Evolutionary conservation across 2,329 filamentous ascomycete genomes (phyloP), one percentile per base, ranked within the genome.

Genomic region (Neodidymelliopsis sp.): DNA sequence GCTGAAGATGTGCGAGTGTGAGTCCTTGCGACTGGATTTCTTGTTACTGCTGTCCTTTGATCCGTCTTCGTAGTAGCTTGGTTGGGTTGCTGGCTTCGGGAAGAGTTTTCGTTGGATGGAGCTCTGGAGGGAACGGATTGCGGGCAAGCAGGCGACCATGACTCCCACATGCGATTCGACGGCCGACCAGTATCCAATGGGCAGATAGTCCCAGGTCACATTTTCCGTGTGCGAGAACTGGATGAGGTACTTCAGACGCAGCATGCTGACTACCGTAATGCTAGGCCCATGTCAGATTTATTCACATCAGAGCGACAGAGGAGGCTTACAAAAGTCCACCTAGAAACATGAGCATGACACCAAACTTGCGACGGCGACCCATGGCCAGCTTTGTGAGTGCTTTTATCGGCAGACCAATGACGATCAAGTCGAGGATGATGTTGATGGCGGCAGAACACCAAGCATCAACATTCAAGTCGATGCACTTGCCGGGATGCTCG

Each of bases 201-300:
- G 53, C 0, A 59, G 49, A n/a, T 67, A 67, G 40, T 68, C 65
- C 65, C 73, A 74, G 2, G 66, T 71, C 2, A 73, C 49, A 50
- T 79, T 78, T 0, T 67, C 43, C 1, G 75, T 74, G 19, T 68
- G 71, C 9, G 73, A 71, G 53, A 79, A 78, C 16, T 72, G 61
- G 27, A 78, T 70, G 34, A 79, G 63, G 15, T 70, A 75, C 18
- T 73, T 69, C 3, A 79, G 58, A 7, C 76, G 73, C 20, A 79
- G 58, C 19, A 75, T 70, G 45, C 74, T 77, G 50, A 78, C 66
- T n/a, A 79, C 51, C 2, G 75, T 79, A 28, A 77, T 74, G 42
- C 74, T 78, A 27, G 19, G 7, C 2, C 6, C 12, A 11, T 19
- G 29, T 50, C 6, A 54, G 40, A 6, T 16, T 16, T 16, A 2